Conservation (phyloP, 2,329 filamentous ascomycete species). For the Talaromyces rugulosus region DNA sequence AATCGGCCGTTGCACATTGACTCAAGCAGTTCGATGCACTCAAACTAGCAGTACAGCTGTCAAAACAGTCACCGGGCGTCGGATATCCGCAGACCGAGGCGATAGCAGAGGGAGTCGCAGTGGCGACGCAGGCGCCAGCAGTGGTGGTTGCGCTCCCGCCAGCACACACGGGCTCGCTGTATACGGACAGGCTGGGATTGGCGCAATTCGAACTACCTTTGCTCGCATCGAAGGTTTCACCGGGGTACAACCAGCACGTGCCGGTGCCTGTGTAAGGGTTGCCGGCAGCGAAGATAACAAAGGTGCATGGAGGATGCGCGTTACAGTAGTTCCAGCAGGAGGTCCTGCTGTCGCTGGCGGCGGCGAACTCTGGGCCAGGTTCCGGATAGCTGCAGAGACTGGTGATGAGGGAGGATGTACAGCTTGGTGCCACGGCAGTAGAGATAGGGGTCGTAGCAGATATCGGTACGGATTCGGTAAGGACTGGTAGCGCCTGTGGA, state of each 20-base stretch:
- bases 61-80: constrained; percentile 21
- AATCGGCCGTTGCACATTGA: constrained; percentile 21
- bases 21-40: constrained; percentile 22
- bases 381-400: constrained; percentile 25
- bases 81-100: constrained; percentile 29
- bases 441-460: constrained; percentile 17
- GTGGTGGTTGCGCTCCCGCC: constrained; percentile 18
- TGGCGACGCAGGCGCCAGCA: constrained; percentile 22
- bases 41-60: constrained; percentile 7
- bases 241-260: constrained; percentile 28
- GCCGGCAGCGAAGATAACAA: constrained; percentile 25
- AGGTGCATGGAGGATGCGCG: constrained; percentile 25
- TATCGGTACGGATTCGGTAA: constrained; percentile 13
- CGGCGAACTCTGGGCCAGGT: constrained; percentile 18
- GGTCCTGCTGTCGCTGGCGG: constrained; percentile 19
- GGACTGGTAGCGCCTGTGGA: constrained; percentile 15
- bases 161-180: constrained; percentile 20
- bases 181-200: constrained; percentile 19
- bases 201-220: constrained; percentile 18
- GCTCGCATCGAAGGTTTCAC: constrained; percentile 21
- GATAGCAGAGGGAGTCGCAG: constrained; percentile 24
- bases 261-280: constrained; percentile 25
- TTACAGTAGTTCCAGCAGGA: constrained; percentile 29
- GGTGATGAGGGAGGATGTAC: constrained; percentile 23
- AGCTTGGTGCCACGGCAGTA: constrained; percentile 19